phyloP scores from a whole-genome alignment of 768 basidiomycete genomes.

The Chalciporus chontae region DNA sequence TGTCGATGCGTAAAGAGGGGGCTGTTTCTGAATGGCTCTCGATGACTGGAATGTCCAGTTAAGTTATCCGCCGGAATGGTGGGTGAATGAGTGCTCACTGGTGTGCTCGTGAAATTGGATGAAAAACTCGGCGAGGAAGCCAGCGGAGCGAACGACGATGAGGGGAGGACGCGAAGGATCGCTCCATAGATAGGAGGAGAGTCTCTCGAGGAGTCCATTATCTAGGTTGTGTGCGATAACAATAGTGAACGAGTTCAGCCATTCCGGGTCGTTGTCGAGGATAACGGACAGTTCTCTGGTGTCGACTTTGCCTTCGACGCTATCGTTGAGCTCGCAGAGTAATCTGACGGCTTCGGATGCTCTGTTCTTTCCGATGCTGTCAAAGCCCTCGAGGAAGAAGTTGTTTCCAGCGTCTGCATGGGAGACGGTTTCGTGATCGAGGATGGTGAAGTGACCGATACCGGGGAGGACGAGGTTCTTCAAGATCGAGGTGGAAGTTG shows the following conservation, averaged over 20 bases:
- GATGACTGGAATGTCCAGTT: conserved; percentile 53
- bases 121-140: conserved; percentile 86
- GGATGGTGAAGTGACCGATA: conserved; percentile 91
- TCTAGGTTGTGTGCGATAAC: conserved; percentile 84
- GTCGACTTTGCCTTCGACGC: conserved; percentile 70
- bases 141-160: conserved; percentile 77
- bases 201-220: conserved; percentile 47
- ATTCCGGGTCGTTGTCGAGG: conserved; percentile 50
- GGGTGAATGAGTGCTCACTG: conserved; percentile 44
- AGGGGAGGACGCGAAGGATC: conserved; percentile 60
- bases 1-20: conserved; percentile 80
- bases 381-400: conserved; percentile 81
- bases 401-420: conserved; percentile 89
- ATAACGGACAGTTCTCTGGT: conserved; percentile 53
- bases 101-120: conserved; percentile 89
- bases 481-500: conserved; percentile 83
- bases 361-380: conserved; percentile 76
- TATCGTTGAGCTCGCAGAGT: conserved; percentile 83
- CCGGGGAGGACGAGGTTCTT: conserved; percentile 98
- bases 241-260: conserved; percentile 64
- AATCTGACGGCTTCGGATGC: conserved; percentile 76
- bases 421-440: conserved; percentile 61
- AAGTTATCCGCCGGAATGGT: not conserved
- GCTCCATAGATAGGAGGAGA: conserved; percentile 68
- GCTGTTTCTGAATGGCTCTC: conserved; percentile 80